Evolutionary conservation across 2,329 filamentous ascomycete genomes (phyloP).

Genomic region (Tetracladium maxilliforme): DNA sequence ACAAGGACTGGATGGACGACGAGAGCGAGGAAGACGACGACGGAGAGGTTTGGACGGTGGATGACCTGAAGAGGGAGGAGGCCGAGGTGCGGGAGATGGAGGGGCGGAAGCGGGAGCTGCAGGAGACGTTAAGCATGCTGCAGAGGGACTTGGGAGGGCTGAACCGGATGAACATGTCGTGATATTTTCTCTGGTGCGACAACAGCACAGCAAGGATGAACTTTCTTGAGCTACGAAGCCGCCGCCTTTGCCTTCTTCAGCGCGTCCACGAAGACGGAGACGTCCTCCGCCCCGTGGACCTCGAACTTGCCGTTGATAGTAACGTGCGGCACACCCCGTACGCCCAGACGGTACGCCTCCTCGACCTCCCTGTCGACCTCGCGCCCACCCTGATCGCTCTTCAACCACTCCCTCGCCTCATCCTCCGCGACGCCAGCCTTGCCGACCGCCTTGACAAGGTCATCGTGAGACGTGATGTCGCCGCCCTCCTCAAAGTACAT

Average conservation of each 20-base stretch:
- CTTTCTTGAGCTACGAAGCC: no score
- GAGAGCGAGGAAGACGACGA: constrained; percentile 38
- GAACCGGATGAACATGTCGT: no score
- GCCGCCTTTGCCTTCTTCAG: constrained; percentile 37
- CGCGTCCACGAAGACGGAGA: constrained; percentile 47
- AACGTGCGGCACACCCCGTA: constrained; percentile 63
- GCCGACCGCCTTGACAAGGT: constrained; percentile 34
- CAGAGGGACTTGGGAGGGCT: constrained; percentile 52
- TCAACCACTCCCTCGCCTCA: constrained; percentile 38
- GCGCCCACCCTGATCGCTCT: constrained; percentile 34
- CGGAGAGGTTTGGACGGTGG: constrained; percentile 28
- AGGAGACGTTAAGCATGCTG: constrained; percentile 52
- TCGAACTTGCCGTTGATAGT: constrained; percentile 54
- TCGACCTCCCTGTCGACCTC: constrained; percentile 16
- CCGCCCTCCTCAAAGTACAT: constrained; percentile 51
- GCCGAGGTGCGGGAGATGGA: constrained; percentile 45
- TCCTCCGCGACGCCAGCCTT: constrained; percentile 35
- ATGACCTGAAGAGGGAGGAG: constrained; percentile 15
- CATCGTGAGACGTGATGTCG: constrained; percentile 43
- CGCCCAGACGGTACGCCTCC: constrained; percentile 24
- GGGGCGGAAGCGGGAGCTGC: constrained; percentile 42
- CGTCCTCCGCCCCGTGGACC: constrained; percentile 59
- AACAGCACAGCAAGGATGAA: no score
- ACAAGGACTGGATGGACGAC: constrained; percentile 42
- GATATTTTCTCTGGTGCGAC: no score